Conservation (phyloP, 768 basidiomycete genomes). For the Ramaria sp. region DNA sequence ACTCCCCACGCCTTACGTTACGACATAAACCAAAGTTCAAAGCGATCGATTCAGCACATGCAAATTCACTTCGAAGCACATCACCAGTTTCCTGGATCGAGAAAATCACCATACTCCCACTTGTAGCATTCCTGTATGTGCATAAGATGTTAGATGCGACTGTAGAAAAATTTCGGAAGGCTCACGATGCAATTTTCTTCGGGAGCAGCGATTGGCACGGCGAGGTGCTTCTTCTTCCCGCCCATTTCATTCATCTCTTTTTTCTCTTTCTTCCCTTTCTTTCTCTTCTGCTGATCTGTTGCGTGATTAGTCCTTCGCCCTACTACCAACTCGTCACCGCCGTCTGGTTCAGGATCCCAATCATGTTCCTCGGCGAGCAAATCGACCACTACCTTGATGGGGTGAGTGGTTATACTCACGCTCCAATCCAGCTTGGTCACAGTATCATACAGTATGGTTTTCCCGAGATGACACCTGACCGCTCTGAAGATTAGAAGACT, state of each 20-base stretch:
- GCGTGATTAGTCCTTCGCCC: slow-evolving; percentile 27
- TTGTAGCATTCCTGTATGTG: slow-evolving; percentile 51
- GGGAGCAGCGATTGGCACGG: slow-evolving; percentile 15
- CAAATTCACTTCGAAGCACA: neutral
- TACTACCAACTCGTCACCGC: neutral
- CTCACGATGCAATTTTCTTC: slow-evolving; percentile 65
- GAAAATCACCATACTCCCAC: slow-evolving; percentile 57
- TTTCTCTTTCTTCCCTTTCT: slow-evolving; percentile 35
- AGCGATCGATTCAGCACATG: too few species aligned
- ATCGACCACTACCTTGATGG: slow-evolving; percentile 72
- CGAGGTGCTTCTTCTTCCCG: slow-evolving; percentile 33
- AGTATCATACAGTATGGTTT: slow-evolving; percentile 84
- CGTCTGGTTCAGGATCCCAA: slow-evolving; percentile 33
- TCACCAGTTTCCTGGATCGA: slow-evolving; percentile 14
- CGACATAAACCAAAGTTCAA: too few species aligned
- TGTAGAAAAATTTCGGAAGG: slow-evolving; percentile 6
- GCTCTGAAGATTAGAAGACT: slow-evolving; percentile 16
- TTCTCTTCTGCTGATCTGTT: slow-evolving; percentile 30
- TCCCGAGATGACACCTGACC: slow-evolving; percentile 75
- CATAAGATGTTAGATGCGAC: neutral
- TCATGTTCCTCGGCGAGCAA: slow-evolving; percentile 43
- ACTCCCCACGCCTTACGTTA: too few species aligned
- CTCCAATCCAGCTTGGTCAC: slow-evolving; percentile 78
- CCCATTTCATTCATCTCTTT: too few species aligned
- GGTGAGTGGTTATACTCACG: slow-evolving; percentile 72